Evolutionary conservation across 345 rosid genomes (phyloP), one percentile per base, ranked within the genome.

Genomic region (Salix koriyanagi): DNA sequence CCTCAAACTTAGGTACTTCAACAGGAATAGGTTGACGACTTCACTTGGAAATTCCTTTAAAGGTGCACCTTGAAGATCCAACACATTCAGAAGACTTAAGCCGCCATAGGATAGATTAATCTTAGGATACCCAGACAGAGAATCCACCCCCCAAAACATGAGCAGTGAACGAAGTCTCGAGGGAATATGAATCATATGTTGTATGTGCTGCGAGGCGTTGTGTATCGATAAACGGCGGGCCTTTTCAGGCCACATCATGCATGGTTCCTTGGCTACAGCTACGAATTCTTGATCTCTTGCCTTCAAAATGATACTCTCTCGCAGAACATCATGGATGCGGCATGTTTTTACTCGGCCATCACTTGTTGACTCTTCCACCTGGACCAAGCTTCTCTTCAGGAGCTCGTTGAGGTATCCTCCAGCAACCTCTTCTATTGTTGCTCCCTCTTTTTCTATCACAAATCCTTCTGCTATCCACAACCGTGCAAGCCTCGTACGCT

Each of bases 161-260:
- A 77, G 74, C 41, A 81, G 37, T 4, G 84, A 77, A 54, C 81
- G 84, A 37, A 77, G 8, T 56, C 46, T 61, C 26, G 71, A 67
- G 0, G 26, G 54, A 23, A 19, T 62, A 3, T 48, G 46, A 41
- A 67, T 81, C 7, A 61, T 81, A 28, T 25, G 68, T 12, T 52
- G 72, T 21, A 25, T 67, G 21, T 56, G 48, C 32, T 32, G 72
- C 65, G 71, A 3, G 34, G 56, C 65, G n/a, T 77, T 70, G 34
- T 73, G 75, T 7, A 82, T 44, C 13, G 84, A 78, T 3, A 82
- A 23, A 41, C 65, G 81, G 0, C 76, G 68, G 2, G 66, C 37
- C 44, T 67, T 70, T 4, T 65, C 81, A 2, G 15, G 77, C 80
- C 75, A 48, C 0, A 26, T 26, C 6, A 30, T n/a, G 9, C 65